These are phyloP conservation scores for Wickerhamomyces subpelliculosus DNA, from an alignment of 805 yeast species.

Conservation along the genomic window DNA sequence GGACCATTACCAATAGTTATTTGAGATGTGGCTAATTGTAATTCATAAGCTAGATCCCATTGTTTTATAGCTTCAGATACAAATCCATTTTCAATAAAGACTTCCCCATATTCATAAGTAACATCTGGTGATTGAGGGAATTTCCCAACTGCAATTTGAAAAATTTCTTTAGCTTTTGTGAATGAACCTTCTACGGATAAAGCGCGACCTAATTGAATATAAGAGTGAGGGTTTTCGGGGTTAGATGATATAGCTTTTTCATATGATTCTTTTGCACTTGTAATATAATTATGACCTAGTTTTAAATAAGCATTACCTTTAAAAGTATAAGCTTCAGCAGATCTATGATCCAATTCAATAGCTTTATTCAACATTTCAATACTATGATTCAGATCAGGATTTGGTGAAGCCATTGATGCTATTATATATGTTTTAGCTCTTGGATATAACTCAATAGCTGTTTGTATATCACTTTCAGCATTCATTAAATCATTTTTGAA, in stretches of 20 bases:
- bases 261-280: conserved; percentile 72
- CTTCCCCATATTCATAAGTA: conserved; percentile 94
- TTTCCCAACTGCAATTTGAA: conserved; percentile 60
- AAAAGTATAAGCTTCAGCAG: conserved; percentile 86
- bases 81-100: conserved; percentile 76
- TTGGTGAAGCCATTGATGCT: conserved; percentile 80
- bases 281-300: conserved; percentile 60
- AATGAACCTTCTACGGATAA: conserved; percentile 67
- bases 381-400: conserved; percentile 60
- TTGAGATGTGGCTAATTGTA: conserved; percentile 63
- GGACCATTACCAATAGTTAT: conserved; percentile 86
- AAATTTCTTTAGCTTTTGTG: conserved; percentile 54
- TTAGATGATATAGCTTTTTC: conserved; percentile 68
- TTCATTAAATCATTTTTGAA: conserved; percentile 64
- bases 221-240: conserved; percentile 72
- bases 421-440: conserved; percentile 78
- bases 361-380: conserved; percentile 72
- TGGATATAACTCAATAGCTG: conserved; percentile 61
- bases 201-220: conserved; percentile 89
- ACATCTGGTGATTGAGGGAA: conserved; percentile 88
- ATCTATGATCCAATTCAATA: conserved; percentile 54
- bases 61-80: conserved; percentile 66
- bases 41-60: conserved; percentile 78
- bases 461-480: conserved; percentile 58
- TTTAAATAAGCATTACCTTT: conserved; percentile 88